Conservation (phyloP, 2,329 filamentous ascomycete genomes). For the Exophiala phaeomuriformis region DNA sequence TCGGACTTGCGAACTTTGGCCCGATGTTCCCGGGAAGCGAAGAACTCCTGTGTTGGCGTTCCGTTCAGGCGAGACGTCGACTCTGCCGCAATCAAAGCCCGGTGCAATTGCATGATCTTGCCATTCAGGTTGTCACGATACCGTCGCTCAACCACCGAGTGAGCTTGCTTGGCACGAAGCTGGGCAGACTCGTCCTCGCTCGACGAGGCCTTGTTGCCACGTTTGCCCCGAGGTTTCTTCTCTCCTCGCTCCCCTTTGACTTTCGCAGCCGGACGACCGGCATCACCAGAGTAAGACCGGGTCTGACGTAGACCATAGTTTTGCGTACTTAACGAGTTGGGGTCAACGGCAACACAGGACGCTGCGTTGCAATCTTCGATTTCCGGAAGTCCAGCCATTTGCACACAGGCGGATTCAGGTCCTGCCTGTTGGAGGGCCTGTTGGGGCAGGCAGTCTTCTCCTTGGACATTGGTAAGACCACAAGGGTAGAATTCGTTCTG, state of each 20-base stretch:
- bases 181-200: conserved; percentile 17
- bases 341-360: not conserved
- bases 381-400: conserved; percentile 11
- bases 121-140: conserved; percentile 27
- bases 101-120: conserved; percentile 26
- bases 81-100: conserved; percentile 15
- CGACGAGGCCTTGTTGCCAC: conserved; percentile 11
- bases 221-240: conserved; percentile 13
- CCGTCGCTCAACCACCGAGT: conserved; percentile 24
- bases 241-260: conserved; percentile 2
- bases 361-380: conserved; percentile 19
- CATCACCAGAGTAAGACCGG: not conserved
- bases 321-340: not conserved
- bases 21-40: conserved; percentile 15
- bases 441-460: conserved; percentile 1
- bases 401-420: conserved; percentile 9
- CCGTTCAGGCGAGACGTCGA: conserved; percentile 7
- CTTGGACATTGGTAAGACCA: not conserved
- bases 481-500: conserved; percentile 6
- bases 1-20: conserved; percentile 24
- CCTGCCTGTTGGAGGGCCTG: conserved; percentile 10
- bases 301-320: not conserved
- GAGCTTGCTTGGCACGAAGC: conserved; percentile 23
- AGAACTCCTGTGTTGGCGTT: conserved; percentile 9
- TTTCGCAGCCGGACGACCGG: not conserved